Evolutionary conservation across 805 yeast species (phyloP), one percentile per base, ranked within the genome.

Genomic region (Wickerhamiella domercqiae): DNA sequence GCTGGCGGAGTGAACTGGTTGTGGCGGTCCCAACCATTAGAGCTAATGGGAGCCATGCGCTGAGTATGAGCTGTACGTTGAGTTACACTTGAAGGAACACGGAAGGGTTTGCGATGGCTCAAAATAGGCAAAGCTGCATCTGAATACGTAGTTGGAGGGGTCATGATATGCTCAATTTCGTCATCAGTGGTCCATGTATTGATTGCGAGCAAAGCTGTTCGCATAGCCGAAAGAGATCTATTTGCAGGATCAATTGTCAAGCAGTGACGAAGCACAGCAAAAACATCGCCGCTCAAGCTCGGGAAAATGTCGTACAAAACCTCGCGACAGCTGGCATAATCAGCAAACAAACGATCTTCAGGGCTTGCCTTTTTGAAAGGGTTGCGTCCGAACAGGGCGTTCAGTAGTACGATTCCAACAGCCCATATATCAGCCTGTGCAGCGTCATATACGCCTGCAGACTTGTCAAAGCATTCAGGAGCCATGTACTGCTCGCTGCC

Each of bases 401-500:
- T 84, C 50, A 84, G 61, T 40, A 84, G 63, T 32, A 83, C 80
- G 41, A 84, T 74, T 21, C 94, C 96, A 42, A 80, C 60, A 0
- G 94, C 75, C 96, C 96, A 84, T 35, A 84, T 64, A 59, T 84
- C 95, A 36, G 79, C 77, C 56, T 79, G 77, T 16, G 75, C 73
- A 6, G 94, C 82, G 48, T 78, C 78, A 55, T 84, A 86, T 31
- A 66, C 29, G 40, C 54, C 52, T 38, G 47, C 42, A 33, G 44
- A 38, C 33, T 62, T 61, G 47, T 83, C 93, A 52, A 83, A 76
- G 40, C 83, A 60, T 53, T 84, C 96, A 1, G 96, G 96, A 0
- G 95, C 93, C 96, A 84, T 84, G 57, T 84, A 84, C 44, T 93
- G 67, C 58, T 82, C 94, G 38, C 82, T 73, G 18, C 95, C 95